Percentiles rank a stretch among this genome's conserved stretches.
phyloP scores from a whole-genome alignment of 73 alveolate species.

The Tetrahymena borealis region DNA sequence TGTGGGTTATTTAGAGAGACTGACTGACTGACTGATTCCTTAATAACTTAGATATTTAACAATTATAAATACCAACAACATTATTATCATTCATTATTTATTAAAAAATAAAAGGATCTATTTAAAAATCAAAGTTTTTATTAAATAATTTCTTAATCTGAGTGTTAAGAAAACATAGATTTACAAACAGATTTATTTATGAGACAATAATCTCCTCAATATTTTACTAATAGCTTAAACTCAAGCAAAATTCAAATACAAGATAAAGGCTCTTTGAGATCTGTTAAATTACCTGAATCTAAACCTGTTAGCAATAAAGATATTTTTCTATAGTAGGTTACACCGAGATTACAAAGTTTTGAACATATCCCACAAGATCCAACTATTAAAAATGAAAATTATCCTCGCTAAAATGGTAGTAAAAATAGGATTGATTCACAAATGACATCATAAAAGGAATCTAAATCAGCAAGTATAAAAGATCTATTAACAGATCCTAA shows the following conservation, averaged over 20 bases:
- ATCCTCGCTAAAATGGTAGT: not conserved
- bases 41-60: too few species aligned
- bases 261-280: not conserved
- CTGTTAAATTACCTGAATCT: not conserved
- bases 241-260: not conserved
- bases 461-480: not conserved
- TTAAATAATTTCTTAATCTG: not conserved
- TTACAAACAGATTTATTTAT: too few species aligned
- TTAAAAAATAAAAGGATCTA: too few species aligned
- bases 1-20: too few species aligned
- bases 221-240: not conserved
- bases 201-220: not conserved
- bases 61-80: too few species aligned
- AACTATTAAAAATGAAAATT: not conserved
- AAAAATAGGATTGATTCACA: not conserved
- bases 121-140: not conserved
- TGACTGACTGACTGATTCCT: too few species aligned
- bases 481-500: not conserved
- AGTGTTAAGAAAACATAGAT: not conserved
- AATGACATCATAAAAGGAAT: not conserved
- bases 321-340: not conserved
- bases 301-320: not conserved
- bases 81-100: too few species aligned
- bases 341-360: not conserved
- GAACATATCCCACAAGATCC: not conserved